A percentile compares a stretch with the other conserved stretches of the same genome.
phyloP scores from a whole-genome alignment of 352 stramenopile genomes.

The Pythium plurisporium region DNA sequence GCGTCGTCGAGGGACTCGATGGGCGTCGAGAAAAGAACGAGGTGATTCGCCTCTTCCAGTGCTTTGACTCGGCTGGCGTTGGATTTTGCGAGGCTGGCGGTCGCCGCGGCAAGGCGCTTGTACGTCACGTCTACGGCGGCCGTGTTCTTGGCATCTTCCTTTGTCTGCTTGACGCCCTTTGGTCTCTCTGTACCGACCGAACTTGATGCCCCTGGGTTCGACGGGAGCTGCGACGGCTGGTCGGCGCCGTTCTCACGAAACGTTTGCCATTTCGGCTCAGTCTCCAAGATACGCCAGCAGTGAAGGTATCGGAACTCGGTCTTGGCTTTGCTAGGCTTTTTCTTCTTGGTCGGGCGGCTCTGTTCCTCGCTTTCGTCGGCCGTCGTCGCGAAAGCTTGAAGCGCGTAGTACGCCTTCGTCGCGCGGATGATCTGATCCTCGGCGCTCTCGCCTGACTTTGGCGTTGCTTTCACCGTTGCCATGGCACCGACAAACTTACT shows the following conservation, averaged over 20 bases:
- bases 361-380: not conserved
- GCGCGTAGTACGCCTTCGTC: not conserved
- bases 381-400: too few species aligned
- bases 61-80: not conserved
- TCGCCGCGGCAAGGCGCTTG: not conserved
- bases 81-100: not conserved
- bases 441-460: not conserved
- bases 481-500: not conserved
- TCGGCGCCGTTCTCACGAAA: not conserved
- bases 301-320: not conserved
- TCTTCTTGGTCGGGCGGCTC: not conserved
- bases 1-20: not conserved
- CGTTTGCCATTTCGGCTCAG: not conserved
- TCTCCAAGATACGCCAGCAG: constrained; percentile 4
- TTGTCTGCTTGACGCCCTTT: not conserved
- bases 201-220: not conserved
- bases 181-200: not conserved
- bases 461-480: not conserved
- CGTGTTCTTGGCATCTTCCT: not conserved
- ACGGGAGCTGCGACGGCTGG: not conserved
- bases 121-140: not conserved
- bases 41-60: not conserved
- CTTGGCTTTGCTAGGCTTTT: not conserved
- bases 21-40: not conserved
- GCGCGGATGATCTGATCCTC: not conserved